Base-by-base conservation (phyloP, 768 basidiomycete species). In the Leccinum variicolor region DNA sequence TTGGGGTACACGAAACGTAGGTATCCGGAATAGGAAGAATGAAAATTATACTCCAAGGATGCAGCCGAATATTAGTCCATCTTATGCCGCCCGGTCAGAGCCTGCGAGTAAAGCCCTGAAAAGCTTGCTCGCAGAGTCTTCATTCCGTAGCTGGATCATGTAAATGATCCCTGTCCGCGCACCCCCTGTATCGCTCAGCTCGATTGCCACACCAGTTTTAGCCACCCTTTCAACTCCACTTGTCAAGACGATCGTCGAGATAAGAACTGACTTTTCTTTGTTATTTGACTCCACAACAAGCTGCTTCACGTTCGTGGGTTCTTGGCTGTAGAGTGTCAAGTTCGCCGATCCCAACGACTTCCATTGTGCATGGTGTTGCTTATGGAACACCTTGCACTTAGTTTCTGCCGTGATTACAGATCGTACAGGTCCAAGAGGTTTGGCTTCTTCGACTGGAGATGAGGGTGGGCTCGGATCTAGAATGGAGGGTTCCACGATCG, bases 211-310 rank as follows among this genome's bases (percentile, higher is more conserved):
- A 14, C 97, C 97, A 3, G 96, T 98, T 76, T 96, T 98, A 21
- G 92, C 97, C n/a, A 99, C 96, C 48, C 96, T 81, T 75, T 99
- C 97, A 26, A 98, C 96, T 8, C 95, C 97, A 70, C 98, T 95
- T 5, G 88, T 92, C 52, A 98, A 77, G 29, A 99, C 92, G 60
- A 98, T 97, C 6, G 97, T 98, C 43, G 93, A 96, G 61, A 99
- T 94, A 43, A 98, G 73, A 63, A 93, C 78, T 5, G 85, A 79
- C 64, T 86, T 87, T 55, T 85, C 82, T 69, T 84, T 89, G 65
- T 81, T 82, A 61, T 94, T 92, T 8, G 87, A 84, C 73, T 94
- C 89, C 29, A 98, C 95, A 15, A 98, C 97, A 28, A 99, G 83
- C 73, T 99, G 97, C 74, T 99, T 99, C 65, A 93, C 79, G 66